Percentiles rank a stretch among this genome's conserved stretches.
These are phyloP conservation scores for Cryptosporidium muris DNA, from an alignment of 169 alveolate species.

Conservation along the genomic window DNA sequence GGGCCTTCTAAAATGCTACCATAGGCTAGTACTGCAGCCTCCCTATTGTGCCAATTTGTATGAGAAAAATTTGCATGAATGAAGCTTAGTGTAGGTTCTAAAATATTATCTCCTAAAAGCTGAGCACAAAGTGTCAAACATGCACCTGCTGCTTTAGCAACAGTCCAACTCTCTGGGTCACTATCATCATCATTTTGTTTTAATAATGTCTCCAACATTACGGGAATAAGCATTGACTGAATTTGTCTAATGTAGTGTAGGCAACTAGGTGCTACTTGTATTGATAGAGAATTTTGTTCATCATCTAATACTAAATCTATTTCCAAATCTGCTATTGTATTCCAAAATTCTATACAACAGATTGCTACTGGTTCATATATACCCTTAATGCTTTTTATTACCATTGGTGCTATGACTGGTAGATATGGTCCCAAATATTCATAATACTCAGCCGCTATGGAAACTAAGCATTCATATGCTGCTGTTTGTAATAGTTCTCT, in stretches of 20 bases:
- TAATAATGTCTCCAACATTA: slow-evolving; percentile 83
- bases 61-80: slow-evolving; percentile 85
- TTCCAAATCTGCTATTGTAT: slow-evolving; percentile 86
- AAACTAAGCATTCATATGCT: slow-evolving; percentile 86
- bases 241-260: slow-evolving; percentile 82
- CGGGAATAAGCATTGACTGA: slow-evolving; percentile 82
- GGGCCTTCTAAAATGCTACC: slow-evolving; percentile 93
- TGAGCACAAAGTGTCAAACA: slow-evolving; percentile 90
- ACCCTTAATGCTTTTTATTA: slow-evolving; percentile 83
- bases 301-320: slow-evolving; percentile 73
- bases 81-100: slow-evolving; percentile 86
- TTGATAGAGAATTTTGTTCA: slow-evolving; percentile 40
- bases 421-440: slow-evolving; percentile 81
- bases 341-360: slow-evolving; percentile 89
- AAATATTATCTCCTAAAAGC: slow-evolving; percentile 86
- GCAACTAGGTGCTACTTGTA: slow-evolving; percentile 70
- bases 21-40: slow-evolving; percentile 91
- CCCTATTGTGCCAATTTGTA: slow-evolving; percentile 89
- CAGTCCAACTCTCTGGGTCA: slow-evolving; percentile 90
- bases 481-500: slow-evolving; percentile 81
- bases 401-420: slow-evolving; percentile 82
- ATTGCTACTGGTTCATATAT: slow-evolving; percentile 83
- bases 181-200: slow-evolving; percentile 84
- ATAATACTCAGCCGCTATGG: slow-evolving; percentile 84
- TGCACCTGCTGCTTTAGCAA: slow-evolving; percentile 92